Evolutionary conservation across 2,329 filamentous ascomycete species (phyloP).

Genomic region (Pyricularia sp.): DNA sequence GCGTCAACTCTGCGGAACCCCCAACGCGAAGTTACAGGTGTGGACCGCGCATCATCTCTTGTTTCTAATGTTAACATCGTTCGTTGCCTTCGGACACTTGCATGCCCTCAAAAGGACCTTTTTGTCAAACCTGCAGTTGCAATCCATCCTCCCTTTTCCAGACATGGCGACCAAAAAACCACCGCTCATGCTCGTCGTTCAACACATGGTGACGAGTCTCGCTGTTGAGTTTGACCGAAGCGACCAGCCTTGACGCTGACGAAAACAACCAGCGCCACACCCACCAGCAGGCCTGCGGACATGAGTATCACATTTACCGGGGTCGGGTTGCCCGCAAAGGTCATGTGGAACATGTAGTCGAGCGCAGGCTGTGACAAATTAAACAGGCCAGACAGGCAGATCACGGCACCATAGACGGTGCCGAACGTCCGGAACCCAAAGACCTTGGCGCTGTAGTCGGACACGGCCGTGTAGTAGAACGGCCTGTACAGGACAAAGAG

Average conservation of each 20-base stretch:
- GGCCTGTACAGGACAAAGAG: conserved; percentile 81
- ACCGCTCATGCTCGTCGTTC: not conserved
- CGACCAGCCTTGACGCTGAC: conserved; percentile 38
- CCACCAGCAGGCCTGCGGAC: conserved; percentile 50
- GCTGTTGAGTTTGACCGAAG: conserved; percentile 17
- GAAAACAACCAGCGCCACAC: conserved; percentile 55
- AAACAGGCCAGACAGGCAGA: conserved; percentile 73
- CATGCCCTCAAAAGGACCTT: no score
- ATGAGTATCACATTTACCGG: conserved; percentile 69
- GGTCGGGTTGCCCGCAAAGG: conserved; percentile 62
- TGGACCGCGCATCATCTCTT: not conserved
- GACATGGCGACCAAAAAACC: not conserved
- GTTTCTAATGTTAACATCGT: not conserved
- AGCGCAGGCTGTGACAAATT: conserved; percentile 78
- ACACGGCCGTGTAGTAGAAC: conserved; percentile 85
- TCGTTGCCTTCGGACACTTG: no score
- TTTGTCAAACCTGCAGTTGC: no score
- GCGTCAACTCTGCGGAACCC: not conserved
- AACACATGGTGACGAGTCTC: not conserved
- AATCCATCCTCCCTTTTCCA: no score
- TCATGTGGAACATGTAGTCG: conserved; percentile 66
- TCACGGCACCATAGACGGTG: conserved; percentile 87
- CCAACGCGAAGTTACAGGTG: not conserved
- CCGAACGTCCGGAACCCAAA: conserved; percentile 90
- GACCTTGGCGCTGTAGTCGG: conserved; percentile 83